Base-by-base conservation (phyloP, 345 rosid species). In the Gossypium anomalum region DNA sequence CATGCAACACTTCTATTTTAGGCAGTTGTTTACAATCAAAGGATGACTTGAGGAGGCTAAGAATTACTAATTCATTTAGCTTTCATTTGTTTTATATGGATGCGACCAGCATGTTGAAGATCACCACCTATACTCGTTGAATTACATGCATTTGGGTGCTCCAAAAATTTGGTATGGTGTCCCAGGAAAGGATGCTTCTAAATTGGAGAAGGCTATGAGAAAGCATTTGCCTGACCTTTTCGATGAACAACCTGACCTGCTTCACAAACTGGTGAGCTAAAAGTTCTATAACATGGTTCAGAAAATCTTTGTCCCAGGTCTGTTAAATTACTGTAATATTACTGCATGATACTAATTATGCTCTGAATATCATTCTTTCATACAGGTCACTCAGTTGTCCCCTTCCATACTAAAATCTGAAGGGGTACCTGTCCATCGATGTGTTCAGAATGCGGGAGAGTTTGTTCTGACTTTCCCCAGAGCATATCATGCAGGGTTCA, bases 91-190 rank as follows among this genome's bases (percentile, higher is more conserved):
- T 75, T 81, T 67, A 70, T 79, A 49, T 81, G 78, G 69, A 64
- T 68, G 77, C 60, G 34, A 76, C 72, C 89, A 96, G 98, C 99
- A 93, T 82, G 99, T 96, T 52, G 98, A 96, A 87, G 99, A 96
- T 86, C 99, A 96, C 79, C 98, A 96, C 83, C 79, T 93, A 63
- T 96, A 96, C 83, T 96, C 99, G 3, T 81, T 96, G 76, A 96
- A 96, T 85, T 96, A 93, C 84, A 79, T 96, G 97, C 99, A 93
- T 77, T 93, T 88, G 92, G 99, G 99, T 53, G 96, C 92, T 55
- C 97, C 98, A 75, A 96, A 96, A 85, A 70, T 96, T 53, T 96
- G 99, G 99, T 96, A 96, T 70, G 98, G 97, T 74, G 95, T 96
- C 70, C 93, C 88, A 5, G 97, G 89, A 49, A 86, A 88, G 79